A percentile compares a stretch with the other conserved stretches of the same genome.
phyloP scores from a whole-genome alignment of 2,329 filamentous ascomycete species.

The Calonectria hawksworthii region DNA sequence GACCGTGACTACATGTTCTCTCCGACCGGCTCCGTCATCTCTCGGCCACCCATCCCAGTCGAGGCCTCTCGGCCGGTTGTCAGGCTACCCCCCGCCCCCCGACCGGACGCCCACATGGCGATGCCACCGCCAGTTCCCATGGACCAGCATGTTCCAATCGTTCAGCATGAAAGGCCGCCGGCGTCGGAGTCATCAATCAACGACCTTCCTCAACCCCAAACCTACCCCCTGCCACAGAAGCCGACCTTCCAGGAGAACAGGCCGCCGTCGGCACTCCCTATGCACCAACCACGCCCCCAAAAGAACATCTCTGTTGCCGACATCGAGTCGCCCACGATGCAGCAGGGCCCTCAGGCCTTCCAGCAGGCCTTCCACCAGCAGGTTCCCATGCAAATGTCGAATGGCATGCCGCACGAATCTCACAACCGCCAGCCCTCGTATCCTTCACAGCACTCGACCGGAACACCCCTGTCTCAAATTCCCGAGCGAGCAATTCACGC shows the following conservation, averaged over 20 bases:
- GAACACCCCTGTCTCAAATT: conserved; percentile 90
- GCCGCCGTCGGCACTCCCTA: conserved; percentile 68
- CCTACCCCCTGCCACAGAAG: conserved; percentile 70
- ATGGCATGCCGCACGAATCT: conserved; percentile 68
- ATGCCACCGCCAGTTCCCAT: neutral
- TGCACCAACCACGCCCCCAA: conserved; percentile 96
- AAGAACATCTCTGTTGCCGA: conserved; percentile 94
- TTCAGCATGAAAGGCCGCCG: conserved; percentile 32
- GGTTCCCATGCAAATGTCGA: conserved; percentile 81
- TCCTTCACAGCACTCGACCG: conserved; percentile 77
- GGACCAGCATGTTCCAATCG: conserved; percentile 28
- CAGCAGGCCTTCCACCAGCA: conserved; percentile 96
- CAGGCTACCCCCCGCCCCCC: conserved; percentile 78
- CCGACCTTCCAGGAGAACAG: conserved; percentile 71
- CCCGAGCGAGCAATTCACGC: conserved; percentile 94
- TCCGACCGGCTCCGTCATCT: conserved; percentile 83
- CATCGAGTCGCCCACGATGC: conserved; percentile 84
- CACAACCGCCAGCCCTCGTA: conserved; percentile 79
- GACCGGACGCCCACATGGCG: conserved; percentile 45
- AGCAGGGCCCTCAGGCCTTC: conserved; percentile 78
- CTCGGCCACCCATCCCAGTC: conserved; percentile 72
- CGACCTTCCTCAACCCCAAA: conserved; percentile 70
- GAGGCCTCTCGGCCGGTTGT: conserved; percentile 82
- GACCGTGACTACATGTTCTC: conserved; percentile 82
- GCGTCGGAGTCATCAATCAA: conserved; percentile 58